Base-by-base conservation (phyloP, 1,284 basidiomycete genomes). In the Ustilago esculenta region DNA sequence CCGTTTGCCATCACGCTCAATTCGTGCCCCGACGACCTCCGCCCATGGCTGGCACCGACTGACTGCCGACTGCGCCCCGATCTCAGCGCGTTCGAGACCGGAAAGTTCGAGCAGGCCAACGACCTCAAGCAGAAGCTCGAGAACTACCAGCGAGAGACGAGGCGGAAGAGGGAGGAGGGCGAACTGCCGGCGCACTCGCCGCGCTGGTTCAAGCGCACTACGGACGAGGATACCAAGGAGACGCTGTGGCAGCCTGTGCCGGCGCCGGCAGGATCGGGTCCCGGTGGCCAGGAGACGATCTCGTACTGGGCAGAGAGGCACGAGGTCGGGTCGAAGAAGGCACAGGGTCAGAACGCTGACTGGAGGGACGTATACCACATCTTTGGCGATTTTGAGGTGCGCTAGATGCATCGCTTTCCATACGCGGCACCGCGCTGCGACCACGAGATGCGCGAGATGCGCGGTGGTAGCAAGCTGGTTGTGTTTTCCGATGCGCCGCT, bases 1-100 rank as follows among this genome's bases (percentile, higher is more conserved):
- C 94, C 94, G n/a, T 98, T 91, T 81, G 94, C 95, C 4, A 88
- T 97, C 69, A 93, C 92, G 3, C 85, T 98, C 50, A 95, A 95
- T 78, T 88, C 92, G 40, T 67, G 80, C 89, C 90, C 72, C 88
- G 90, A 2, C 39, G 86, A 88, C 4, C 84, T 98, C 11, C 85
- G 86, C 60, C 87, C 88, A 2, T 93, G 88, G 82, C 75, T 98
- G 4, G 90, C 90, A 29, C 92, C 92, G 1, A 98, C 95, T 1
- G 95, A 98, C 83, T 98, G 94, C 80, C 88, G 95, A 1, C 83
- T 97, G 40, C 88, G 95, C 0, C 94, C 94, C 0, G 95, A 98
- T 81, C 92, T 97, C 82, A 86, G 92, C 24, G 93, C 94, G n/a
- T 96, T 96, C 76, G 94, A 97, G 85, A 83, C 88, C 70, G 94